These are phyloP conservation scores for Phytopythium vexans DNA, from an alignment of 352 stramenopile genomes.

Conservation along the genomic window DNA sequence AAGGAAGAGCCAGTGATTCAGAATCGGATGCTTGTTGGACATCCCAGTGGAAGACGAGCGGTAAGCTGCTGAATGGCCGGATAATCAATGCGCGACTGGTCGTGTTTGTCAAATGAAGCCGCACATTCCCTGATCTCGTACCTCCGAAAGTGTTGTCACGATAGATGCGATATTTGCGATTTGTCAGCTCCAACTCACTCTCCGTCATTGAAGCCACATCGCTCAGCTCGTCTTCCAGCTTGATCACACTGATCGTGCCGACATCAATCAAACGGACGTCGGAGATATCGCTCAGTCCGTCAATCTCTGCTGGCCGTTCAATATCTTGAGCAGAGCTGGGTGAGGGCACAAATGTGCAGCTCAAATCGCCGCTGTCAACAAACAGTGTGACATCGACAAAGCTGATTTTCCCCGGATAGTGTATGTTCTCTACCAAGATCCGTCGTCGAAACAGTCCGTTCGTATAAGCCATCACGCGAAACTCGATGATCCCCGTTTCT, in stretches of 20 bases:
- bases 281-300: no score
- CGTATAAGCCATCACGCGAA: conserved; percentile 60
- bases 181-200: conserved; percentile 29
- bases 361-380: conserved; percentile 68
- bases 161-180: conserved; percentile 67
- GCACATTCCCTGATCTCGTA: conserved; percentile 3
- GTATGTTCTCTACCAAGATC: conserved; percentile 81
- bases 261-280: conserved; percentile 34
- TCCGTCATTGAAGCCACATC: conserved; percentile 17
- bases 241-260: conserved; percentile 68
- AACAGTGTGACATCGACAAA: conserved; percentile 79
- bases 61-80: conserved; percentile 69
- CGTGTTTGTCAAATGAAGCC: conserved; percentile 47
- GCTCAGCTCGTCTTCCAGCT: conserved; percentile 60
- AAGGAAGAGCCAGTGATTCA: conserved; percentile 3
- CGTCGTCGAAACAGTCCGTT: conserved; percentile 77
- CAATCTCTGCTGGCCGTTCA: no score
- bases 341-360: conserved; percentile 27
- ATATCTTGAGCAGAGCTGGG: no score
- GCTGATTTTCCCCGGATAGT: conserved; percentile 79
- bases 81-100: conserved; percentile 48
- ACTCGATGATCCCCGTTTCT: conserved; percentile 51
- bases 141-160: conserved; percentile 23
- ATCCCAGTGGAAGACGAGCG: conserved; percentile 60
- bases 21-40: neutral